These are phyloP conservation scores for Komagataella ulmi DNA, from an alignment of 805 yeast species.

Conservation along the genomic window DNA sequence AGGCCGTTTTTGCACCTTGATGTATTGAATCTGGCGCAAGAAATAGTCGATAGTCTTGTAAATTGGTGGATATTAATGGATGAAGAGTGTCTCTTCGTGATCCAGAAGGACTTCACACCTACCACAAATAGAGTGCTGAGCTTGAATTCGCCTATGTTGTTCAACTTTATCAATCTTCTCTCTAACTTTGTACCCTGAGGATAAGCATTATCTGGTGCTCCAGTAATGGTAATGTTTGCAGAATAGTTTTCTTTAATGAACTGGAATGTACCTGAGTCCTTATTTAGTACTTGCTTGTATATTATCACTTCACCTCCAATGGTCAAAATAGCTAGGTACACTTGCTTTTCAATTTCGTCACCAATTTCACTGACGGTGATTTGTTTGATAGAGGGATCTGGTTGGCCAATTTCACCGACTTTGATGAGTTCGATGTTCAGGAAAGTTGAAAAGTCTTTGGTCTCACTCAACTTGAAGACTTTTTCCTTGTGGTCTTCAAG, in stretches of 20 bases:
- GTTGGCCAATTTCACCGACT: conserved; percentile 32
- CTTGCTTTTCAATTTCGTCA: conserved; percentile 36
- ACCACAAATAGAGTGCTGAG: conserved; percentile 38
- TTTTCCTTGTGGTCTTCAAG: conserved; percentile 38
- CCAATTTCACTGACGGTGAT: conserved; percentile 52
- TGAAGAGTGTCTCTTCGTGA: conserved; percentile 53
- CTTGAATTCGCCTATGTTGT: conserved; percentile 16
- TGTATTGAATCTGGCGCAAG: conserved; percentile 42
- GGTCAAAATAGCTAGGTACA: conserved; percentile 57
- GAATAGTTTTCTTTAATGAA: conserved; percentile 29
- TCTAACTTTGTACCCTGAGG: conserved; percentile 57
- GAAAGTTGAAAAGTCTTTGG: conserved; percentile 30
- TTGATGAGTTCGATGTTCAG: conserved; percentile 33
- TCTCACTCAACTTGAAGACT: conserved; percentile 37
- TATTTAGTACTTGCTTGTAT: conserved; percentile 42
- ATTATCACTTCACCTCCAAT: conserved; percentile 70
- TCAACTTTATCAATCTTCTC: conserved; percentile 48
- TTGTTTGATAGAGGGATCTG: conserved; percentile 68
- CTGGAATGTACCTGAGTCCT: conserved; percentile 20
- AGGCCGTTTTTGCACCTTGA: conserved; percentile 29
- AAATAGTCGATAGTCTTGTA: conserved; percentile 49
- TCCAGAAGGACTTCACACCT: conserved; percentile 59
- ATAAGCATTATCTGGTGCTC: conserved; percentile 73
- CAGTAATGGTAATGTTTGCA: conserved; percentile 38
- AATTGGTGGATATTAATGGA: conserved; percentile 55